Conservation (phyloP, 129 eudicot genomes). For the Escallonia herrerae region DNA sequence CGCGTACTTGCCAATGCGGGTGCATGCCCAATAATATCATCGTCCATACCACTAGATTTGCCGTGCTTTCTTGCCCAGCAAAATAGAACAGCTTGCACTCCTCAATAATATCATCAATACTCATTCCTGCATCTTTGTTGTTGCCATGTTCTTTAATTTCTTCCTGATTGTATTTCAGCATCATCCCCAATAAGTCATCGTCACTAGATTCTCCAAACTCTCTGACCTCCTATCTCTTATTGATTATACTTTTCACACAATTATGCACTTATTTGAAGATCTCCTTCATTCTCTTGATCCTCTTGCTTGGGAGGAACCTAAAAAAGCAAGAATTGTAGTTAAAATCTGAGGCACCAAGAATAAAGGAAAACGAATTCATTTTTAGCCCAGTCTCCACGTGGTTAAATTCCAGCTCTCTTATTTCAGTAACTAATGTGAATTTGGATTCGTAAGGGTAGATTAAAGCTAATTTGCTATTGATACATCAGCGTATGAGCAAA, state of each 20-base stretch:
- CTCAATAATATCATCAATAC: constrained; percentile 41
- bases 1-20: constrained; percentile 54
- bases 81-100: constrained; percentile 73
- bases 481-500: too few relatives aligned
- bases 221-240: constrained; percentile 25
- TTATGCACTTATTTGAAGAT: constrained; percentile 33
- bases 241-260: constrained; percentile 27
- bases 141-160: constrained; percentile 28
- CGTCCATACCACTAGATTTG: constrained; percentile 59
- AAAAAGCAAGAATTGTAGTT: too few relatives aligned
- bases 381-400: too few relatives aligned
- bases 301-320: constrained; percentile 64
- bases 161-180: constrained; percentile 33
- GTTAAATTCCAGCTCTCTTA: too few relatives aligned
- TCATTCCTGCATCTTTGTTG: constrained; percentile 21
- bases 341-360: too few relatives aligned
- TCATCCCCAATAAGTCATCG: constrained; percentile 34
- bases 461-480: too few relatives aligned
- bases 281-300: constrained; percentile 48
- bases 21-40: constrained; percentile 57
- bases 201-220: constrained; percentile 23
- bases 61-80: constrained; percentile 69
- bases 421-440: too few relatives aligned
- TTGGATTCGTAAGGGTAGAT: too few relatives aligned
- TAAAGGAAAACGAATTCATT: too few relatives aligned